Percentiles rank a stretch among this genome's conserved stretches.
phyloP scores from a whole-genome alignment of 192 early-diverging fungal genomes.

The Gryganskiella cystojenkinii region DNA sequence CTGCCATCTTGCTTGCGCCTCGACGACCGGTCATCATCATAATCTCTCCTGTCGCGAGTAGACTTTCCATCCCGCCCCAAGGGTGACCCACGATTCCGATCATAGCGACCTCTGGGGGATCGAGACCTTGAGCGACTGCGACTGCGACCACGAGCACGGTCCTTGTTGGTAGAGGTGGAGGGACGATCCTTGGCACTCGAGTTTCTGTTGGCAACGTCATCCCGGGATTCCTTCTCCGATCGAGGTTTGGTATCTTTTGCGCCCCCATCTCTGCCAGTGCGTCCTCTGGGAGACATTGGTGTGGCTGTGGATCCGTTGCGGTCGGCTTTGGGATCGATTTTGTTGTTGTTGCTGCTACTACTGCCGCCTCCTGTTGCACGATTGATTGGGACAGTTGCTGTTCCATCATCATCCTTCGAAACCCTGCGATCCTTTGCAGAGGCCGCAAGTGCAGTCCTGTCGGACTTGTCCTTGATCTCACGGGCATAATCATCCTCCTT shows the following conservation, averaged over 20 bases:
- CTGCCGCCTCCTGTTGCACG: not conserved
- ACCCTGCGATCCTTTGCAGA: constrained; percentile 13
- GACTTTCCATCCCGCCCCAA: constrained; percentile 32
- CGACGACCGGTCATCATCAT: constrained; percentile 34
- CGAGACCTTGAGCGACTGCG: constrained; percentile 36
- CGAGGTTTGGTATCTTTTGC: constrained; percentile 37
- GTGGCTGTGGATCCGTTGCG: constrained; percentile 17
- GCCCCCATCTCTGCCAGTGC: constrained; percentile 14
- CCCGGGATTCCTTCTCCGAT: constrained; percentile 28
- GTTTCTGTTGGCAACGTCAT: constrained; percentile 2
- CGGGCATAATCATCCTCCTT: constrained; percentile 25
- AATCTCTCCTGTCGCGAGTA: constrained; percentile 37
- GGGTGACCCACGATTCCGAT: constrained; percentile 31
- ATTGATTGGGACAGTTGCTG: not conserved
- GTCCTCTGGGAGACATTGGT: constrained; percentile 21
- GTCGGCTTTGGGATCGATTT: constrained; percentile 23
- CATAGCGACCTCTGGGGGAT: constrained; percentile 41
- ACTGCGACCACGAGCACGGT: constrained; percentile 31
- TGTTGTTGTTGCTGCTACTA: constrained; percentile 18
- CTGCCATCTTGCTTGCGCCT: constrained; percentile 35
- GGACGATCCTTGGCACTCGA: constrained; percentile 11
- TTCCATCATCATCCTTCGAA: constrained; percentile 21
- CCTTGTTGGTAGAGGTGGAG: constrained; percentile 4
- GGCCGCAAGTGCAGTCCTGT: constrained; percentile 4
- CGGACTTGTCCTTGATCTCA: constrained; percentile 38